Base-by-base conservation (phyloP, 306 rosid genomes). In the Dalbergia cultrata region DNA sequence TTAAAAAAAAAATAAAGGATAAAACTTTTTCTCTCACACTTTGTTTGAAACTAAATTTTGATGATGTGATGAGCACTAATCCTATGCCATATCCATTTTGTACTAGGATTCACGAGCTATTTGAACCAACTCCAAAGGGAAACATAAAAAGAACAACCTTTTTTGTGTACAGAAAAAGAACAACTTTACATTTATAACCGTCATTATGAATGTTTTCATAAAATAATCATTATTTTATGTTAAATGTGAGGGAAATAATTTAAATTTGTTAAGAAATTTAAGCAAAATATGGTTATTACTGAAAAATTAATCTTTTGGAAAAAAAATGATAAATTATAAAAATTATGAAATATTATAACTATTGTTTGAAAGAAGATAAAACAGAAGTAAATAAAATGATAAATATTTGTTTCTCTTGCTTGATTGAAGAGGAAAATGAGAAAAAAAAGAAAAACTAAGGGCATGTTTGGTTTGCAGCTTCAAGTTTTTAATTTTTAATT, bases 21-120 rank as follows among this genome's bases (percentile, higher is more conserved):
- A 4, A 14, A 13, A 4, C 17, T 50, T 2, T 8, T 16, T 4
- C 43, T 74, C 13, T 26, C n/a, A 16, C 26, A 8, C n/a, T 75
- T 50, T 63, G 5, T 64, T 76, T 53, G 43, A 8, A 22, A 74
- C 41, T 14, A 43, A 9, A 43, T 43, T 63, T 76, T 56, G 43
- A 21, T 11, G 21, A 18, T 13, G 7, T n/a, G 31, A 12, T 13
- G 22, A 34, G 13, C 19, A 34, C 14, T 57, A 35, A 57, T 13
- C 45, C 9, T 6, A 14, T 50, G 9, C 5, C 45, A 41, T 13
- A 13, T 39, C 5, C 37, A 47, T 11, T 47, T n/a, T 54, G 17
- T 14, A 33, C 26, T 21, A 35, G 70, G 56, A 70, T 69, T 59
- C 39, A 54, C 43, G 49, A 47, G 17, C 12, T 31, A 43, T 44